Percentiles rank a stretch among this genome's conserved stretches.
These are phyloP conservation scores for Cladosporium cucumerinum DNA, from an alignment of 2,329 filamentous ascomycete genomes.

Conservation along the genomic window DNA sequence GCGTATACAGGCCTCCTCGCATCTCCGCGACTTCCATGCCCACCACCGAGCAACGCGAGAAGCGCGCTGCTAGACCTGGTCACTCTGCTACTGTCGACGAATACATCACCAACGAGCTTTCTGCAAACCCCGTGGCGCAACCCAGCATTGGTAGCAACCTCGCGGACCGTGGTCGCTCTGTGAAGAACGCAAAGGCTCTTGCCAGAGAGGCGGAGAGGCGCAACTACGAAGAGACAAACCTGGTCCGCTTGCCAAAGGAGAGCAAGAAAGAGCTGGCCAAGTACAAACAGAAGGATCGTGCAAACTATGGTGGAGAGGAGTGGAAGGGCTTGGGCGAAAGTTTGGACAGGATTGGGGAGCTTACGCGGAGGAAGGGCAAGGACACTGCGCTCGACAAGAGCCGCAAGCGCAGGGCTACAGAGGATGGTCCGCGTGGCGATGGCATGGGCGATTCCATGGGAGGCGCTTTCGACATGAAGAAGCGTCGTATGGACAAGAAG, in stretches of 20 bases:
- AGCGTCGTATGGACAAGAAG: constrained; percentile 50
- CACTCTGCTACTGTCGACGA: constrained; percentile 88
- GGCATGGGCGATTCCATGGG: constrained; percentile 58
- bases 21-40: constrained; percentile 81
- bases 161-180: constrained; percentile 66
- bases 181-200: constrained; percentile 73
- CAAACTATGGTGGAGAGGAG: constrained; percentile 85
- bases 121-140: constrained; percentile 73
- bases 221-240: constrained; percentile 90
- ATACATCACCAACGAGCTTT: constrained; percentile 82
- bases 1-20: constrained; percentile 83
- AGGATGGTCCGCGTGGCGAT: constrained; percentile 69
- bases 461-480: constrained; percentile 64
- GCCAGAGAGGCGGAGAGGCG: constrained; percentile 73
- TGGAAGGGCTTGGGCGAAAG: constrained; percentile 84
- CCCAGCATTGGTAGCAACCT: constrained; percentile 93
- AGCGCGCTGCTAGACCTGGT: constrained; percentile 61
- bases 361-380: constrained; percentile 68
- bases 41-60: constrained; percentile 49
- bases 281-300: constrained; percentile 47
- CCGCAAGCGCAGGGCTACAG: constrained; percentile 71
- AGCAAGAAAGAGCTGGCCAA: constrained; percentile 80
- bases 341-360: constrained; percentile 76
- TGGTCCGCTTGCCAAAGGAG: constrained; percentile 78
- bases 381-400: constrained; percentile 72